Evolutionary conservation across 805 yeast species (phyloP), one percentile per base, ranked within the genome.

Genomic region (Candida khao-thaluensis): DNA sequence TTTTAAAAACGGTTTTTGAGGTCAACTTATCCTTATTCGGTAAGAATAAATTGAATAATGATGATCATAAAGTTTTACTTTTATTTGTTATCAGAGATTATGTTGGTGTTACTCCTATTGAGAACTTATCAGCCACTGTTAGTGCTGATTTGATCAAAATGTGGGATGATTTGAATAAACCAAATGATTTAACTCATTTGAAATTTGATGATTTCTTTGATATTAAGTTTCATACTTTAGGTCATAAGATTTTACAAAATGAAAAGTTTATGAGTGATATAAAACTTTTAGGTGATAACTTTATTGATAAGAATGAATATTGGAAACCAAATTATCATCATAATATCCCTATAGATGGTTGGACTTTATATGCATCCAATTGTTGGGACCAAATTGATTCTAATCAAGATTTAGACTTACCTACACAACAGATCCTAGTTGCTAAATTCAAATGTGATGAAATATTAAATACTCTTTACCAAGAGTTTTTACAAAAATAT

Each of bases 371-470:
- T 53, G 89, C 96, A 1, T 82, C 80, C 39, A 85, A 82, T 54
- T 82, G 95, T 49, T 93, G 99, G 99, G 82, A 85, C 37, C 96
- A 88, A 61, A 93, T 93, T 52, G 95, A 88, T 59, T 72, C 75
- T 45, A 93, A 93, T 64, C 90, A 88, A 62, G 99, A 93, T 58
- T 75, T 93, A 47, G 99, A 93, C 63, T 72, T 93, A 48, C 99
- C 99, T 18, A 90, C 98, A 2, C 99, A 93, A 57, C 99, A 93
- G 60, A 85, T 87, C 22, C 70, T 93, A 43, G 98, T 93, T 17
- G 95, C 99, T 6, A 78, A 93, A 52, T 91, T 88, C 64, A 81
- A 95, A 54, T 91, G 98, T 59, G 95, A 89, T 54, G 98, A 93
- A 60, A 85, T 93, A 34, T 74, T 83, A 16, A 64, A 70, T 30